Base-by-base conservation (phyloP, 2,329 filamentous ascomycete species). In the Juglanconis sp. region DNA sequence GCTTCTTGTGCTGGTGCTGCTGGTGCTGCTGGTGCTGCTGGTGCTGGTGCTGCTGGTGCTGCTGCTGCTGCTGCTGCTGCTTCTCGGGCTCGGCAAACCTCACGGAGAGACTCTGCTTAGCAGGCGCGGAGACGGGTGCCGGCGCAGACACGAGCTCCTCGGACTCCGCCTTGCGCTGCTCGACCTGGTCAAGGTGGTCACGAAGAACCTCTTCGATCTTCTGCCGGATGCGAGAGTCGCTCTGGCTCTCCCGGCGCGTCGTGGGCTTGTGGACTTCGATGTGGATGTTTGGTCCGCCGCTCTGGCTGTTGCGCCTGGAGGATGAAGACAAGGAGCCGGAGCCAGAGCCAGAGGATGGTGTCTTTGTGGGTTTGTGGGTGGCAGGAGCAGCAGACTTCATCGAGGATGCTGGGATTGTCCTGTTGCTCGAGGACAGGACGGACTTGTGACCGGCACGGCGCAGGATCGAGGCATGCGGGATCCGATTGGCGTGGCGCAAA, bases 51-150 rank as follows among this genome's bases (percentile, higher is more conserved):
- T 38, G 4, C 11, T 53, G 53, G 17, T 56, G 44, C 17, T 50
- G 24, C 34, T 60, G 53, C 46, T 24, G 46, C 4, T 53, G 35
- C 32, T 17, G 49, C 2, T 56, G 53, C n/a, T 44, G 46, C 49
- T 52, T 60, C 56, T 59, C 56, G 1, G 62, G 59, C 56, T 61
- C 62, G 5, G 61, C 61, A 7, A 62, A 61, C 15, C 59, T 50
- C 24, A 61, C 62, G 1, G 57, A 50, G n/a, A 50, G 54, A 0
- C 36, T 52, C 31, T 53, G 47, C 48, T 52, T 63, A 38, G 56
- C n/a, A 8, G 58, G n/a, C 13, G 34, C 35, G 15, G 58, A 17
- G 7, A 46, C 46, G 1, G 53, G 24, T 13, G 24, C 57, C 4
- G 51, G 49, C 7, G 57, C 34, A 6, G 60, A 38, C 3, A 35